phyloP scores from a whole-genome alignment of 345 rosid genomes.

The Isatis tinctoria region DNA sequence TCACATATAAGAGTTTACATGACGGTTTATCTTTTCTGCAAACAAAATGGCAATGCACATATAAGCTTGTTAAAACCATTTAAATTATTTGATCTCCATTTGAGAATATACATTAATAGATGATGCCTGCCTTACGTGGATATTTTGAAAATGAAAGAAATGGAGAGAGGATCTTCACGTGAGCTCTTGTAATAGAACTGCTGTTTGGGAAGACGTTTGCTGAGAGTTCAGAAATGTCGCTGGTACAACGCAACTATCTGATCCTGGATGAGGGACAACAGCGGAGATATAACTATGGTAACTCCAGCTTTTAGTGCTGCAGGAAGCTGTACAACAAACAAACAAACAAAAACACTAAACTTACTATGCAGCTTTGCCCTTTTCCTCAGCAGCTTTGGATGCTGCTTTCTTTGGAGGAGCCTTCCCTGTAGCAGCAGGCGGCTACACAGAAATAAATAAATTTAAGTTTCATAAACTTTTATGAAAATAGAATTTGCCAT shows the following conservation, averaged over 20 bases:
- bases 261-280: slow-evolving; percentile 89
- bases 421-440: no score
- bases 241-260: slow-evolving; percentile 78
- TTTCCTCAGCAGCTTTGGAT: no score
- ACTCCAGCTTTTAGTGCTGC: slow-evolving; percentile 84
- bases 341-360: neutral
- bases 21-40: slow-evolving; percentile 71
- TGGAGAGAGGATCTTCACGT: slow-evolving; percentile 42
- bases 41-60: slow-evolving; percentile 11
- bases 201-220: slow-evolving; percentile 75
- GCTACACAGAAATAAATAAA: no score
- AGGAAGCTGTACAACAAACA: slow-evolving; percentile 56
- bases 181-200: slow-evolving; percentile 72
- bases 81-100: neutral
- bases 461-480: no score
- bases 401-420: no score
- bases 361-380: slow-evolving; percentile 3
- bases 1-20: slow-evolving; percentile 86
- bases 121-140: neutral
- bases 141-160: neutral
- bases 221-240: slow-evolving; percentile 88
- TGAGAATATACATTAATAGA: neutral
- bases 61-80: neutral
- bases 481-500: no score
- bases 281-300: slow-evolving; percentile 78